Conservation (phyloP, 331 rosid genomes). For the Prunus yedoensis region DNA sequence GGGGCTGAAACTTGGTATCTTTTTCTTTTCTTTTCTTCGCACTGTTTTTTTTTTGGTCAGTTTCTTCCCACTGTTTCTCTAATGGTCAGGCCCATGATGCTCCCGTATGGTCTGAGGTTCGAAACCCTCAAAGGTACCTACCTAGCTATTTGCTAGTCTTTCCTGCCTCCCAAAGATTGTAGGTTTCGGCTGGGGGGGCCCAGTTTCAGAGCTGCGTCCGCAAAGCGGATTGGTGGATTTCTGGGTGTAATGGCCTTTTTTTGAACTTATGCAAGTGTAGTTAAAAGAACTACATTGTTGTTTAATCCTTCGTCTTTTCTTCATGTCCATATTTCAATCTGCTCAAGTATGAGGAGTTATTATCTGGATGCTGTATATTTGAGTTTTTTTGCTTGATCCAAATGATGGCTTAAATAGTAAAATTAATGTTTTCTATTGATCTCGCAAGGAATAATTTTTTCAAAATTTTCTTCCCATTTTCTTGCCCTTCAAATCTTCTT, state of each 20-base stretch:
- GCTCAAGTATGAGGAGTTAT: background rate
- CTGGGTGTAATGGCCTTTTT: background rate
- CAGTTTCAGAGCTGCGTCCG: too few species aligned
- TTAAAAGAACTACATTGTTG: background rate
- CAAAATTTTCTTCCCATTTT: background rate
- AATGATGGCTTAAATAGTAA: background rate
- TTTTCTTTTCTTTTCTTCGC: too few species aligned
- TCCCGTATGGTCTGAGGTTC: too few species aligned
- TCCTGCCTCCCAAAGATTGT: too few species aligned
- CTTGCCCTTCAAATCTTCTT: background rate
- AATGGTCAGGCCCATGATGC: too few species aligned
- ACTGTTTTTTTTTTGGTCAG: too few species aligned
- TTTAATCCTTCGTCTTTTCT: too few species aligned
- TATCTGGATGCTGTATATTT: background rate
- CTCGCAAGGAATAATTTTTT: background rate
- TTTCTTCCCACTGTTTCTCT: too few species aligned
- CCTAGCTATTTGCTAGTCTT: too few species aligned
- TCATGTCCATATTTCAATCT: background rate
- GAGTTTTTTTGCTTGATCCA: background rate
- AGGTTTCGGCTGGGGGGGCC: too few species aligned
- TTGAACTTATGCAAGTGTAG: background rate
- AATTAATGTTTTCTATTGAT: background rate
- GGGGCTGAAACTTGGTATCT: background rate
- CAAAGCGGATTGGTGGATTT: too few species aligned
- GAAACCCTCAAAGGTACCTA: too few species aligned